Evolutionary conservation across 768 basidiomycete species (phyloP).

Genomic region (Mycena floridula): DNA sequence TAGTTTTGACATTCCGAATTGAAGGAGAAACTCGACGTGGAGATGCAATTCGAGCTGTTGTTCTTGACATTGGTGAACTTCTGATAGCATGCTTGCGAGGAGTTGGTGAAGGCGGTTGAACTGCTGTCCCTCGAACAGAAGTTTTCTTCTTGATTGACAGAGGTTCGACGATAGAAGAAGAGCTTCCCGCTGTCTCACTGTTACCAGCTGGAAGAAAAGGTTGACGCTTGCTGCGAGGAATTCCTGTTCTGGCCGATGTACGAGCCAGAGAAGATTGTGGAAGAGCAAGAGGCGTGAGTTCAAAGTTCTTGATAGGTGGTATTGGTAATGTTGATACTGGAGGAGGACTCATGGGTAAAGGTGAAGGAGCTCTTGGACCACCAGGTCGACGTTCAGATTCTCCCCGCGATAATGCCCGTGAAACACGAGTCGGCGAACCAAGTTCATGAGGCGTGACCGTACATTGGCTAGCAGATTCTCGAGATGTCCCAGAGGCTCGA

Average conservation of each 20-base stretch:
- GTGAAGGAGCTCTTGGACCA: constrained; percentile 75
- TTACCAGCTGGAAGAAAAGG: constrained; percentile 52
- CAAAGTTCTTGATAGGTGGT: too few relatives aligned
- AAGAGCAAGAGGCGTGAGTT: too few relatives aligned
- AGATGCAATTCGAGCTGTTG: constrained; percentile 33
- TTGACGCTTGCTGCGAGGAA: constrained; percentile 71
- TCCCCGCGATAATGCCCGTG: constrained; percentile 40
- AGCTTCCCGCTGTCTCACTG: constrained; percentile 33
- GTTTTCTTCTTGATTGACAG: constrained; percentile 83
- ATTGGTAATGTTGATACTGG: constrained; percentile 12
- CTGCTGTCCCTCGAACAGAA: constrained; percentile 45
- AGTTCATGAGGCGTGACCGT: constrained; percentile 38
- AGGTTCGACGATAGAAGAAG: constrained; percentile 55
- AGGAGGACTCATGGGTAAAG: constrained; percentile 46
- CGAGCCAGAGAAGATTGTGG: too few relatives aligned
- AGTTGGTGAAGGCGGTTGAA: constrained; percentile 29
- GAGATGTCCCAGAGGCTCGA: constrained; percentile 44
- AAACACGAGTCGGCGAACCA: constrained; percentile 28
- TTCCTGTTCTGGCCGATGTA: constrained; percentile 33
- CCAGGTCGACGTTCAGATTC: constrained; percentile 55
- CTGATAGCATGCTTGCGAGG: constrained; percentile 36
- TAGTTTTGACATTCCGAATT: constrained; percentile 11
- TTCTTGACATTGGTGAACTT: constrained; percentile 47
- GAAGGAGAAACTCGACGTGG: constrained; percentile 54
- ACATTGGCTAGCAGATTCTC: constrained; percentile 32